A percentile compares a stretch with the other conserved stretches of the same genome.
Evolutionary conservation across 140 eudicot species (phyloP).

Genomic region (Anethum foeniculum): DNA sequence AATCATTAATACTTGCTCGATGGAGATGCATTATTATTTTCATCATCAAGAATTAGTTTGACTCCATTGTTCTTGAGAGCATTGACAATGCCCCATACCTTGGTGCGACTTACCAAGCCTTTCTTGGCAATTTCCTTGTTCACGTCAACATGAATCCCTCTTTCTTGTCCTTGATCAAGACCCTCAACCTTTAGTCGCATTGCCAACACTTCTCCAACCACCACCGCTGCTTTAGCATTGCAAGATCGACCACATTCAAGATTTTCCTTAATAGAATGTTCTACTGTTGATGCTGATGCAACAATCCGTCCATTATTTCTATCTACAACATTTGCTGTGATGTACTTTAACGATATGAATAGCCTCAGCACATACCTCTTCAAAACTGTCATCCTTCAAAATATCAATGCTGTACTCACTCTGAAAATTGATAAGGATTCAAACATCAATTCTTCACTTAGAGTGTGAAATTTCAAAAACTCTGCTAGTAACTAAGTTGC

Average conservation of each 20-base stretch:
- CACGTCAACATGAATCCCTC: constrained; percentile 5
- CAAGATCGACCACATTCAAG: constrained; percentile 8
- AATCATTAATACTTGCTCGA: neutral
- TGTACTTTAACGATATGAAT: neutral
- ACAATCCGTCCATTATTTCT: neutral
- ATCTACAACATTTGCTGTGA: neutral
- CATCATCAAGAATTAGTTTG: neutral
- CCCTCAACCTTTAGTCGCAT: constrained; percentile 8
- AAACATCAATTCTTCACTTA: neutral
- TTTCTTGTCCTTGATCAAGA: constrained; percentile 6
- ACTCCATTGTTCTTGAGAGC: constrained; percentile 8
- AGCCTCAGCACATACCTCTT: constrained; percentile 5
- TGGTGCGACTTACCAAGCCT: neutral
- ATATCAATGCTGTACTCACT: neutral
- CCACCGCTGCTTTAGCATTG: constrained; percentile 9
- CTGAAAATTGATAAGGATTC: neutral
- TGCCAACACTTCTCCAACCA: constrained; percentile 4
- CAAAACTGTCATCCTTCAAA: constrained; percentile 4
- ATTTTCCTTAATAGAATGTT: neutral
- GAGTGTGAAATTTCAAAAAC: too few species aligned
- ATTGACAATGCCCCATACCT: constrained; percentile 5
- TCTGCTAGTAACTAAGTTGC: too few species aligned
- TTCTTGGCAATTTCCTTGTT: constrained; percentile 7
- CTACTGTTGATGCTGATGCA: constrained; percentile 9
- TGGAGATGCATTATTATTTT: neutral